Percentiles rank a stretch among this genome's conserved stretches.
These are phyloP conservation scores for Podila verticillata DNA, from an alignment of 192 early-diverging fungal genomes.

Conservation along the genomic window DNA sequence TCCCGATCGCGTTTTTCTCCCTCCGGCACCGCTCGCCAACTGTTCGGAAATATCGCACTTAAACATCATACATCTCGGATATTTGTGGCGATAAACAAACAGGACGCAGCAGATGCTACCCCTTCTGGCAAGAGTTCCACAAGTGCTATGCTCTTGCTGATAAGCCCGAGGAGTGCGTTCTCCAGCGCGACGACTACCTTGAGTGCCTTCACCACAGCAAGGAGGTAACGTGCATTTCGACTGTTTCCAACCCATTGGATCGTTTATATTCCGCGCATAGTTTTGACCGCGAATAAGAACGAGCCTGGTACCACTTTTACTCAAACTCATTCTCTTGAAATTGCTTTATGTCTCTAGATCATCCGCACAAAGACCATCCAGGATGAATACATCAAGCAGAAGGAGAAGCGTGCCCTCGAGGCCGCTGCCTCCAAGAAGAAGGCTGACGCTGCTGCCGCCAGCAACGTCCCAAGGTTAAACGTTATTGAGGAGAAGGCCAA, in stretches of 20 bases:
- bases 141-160: conserved; percentile 91
- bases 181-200: conserved; percentile 91
- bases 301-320: neutral
- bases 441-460: conserved; percentile 57
- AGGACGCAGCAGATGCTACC: conserved; percentile 93
- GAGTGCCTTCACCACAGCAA: conserved; percentile 98
- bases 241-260: too few relatives aligned
- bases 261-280: too few relatives aligned
- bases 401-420: conserved; percentile 55
- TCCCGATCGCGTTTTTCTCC: too few relatives aligned
- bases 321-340: neutral
- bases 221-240: conserved; percentile 67
- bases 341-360: conserved; percentile 45
- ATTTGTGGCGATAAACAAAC: conserved; percentile 14
- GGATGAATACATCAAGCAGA: conserved; percentile 61
- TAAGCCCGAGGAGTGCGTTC: conserved; percentile 76
- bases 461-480: conserved; percentile 61
- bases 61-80: neutral
- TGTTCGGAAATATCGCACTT: neutral
- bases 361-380: conserved; percentile 63
- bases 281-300: too few relatives aligned
- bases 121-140: conserved; percentile 97
- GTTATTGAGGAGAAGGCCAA: conserved; percentile 60
- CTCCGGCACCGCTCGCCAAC: neutral
- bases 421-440: conserved; percentile 57